Evolutionary conservation across 2,329 filamentous ascomycete species (phyloP), one percentile per base, ranked within the genome.

Genomic region (Rhinocladiella mackenziei): DNA sequence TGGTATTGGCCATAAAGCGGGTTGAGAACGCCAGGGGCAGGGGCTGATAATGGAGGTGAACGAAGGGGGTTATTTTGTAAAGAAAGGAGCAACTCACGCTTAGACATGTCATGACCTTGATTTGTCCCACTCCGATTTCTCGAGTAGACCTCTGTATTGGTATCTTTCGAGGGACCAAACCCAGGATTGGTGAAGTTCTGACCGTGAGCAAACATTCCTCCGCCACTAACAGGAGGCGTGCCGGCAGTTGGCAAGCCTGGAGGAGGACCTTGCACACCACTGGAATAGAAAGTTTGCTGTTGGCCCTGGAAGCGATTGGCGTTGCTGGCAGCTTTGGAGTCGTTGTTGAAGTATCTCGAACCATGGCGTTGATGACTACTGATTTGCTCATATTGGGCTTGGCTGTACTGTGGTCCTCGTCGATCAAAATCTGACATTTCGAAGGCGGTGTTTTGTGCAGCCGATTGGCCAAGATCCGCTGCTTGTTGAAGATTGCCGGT

Each of bases 81-180:
- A 83, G 88, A 86, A 81, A 89, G 85, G 77, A 88, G 84, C 77
- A 85, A 95, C 89, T 95, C 89, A 95, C 89, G 89, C 88, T 95
- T 95, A 81, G 82, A 83, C 70, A 82, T 78, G 73, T 94, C 89
- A 70, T 86, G 83, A 66, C 77, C 76, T 69, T 88, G 84, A 66
- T 76, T 78, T 65, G 68, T 65, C 53, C 73, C 66, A 62, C 77
- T 77, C 61, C 80, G 79, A 62, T 79, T 78, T 61, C 89, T 81
- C 62, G 94, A 77, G 61, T 95, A 74, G 63, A 92, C 73, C 56
- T 89, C 85, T 56, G 82, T 77, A 55, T 76, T 79, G 39, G 70
- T 73, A 58, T 94, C 89, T 67, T 92, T 89, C 50, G 82, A 80
- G 48, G 75, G 75, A 30, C 80, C 81, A 37, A 76, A 65, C 45